Base-by-base conservation (phyloP, 2,329 filamentous ascomycete species). In the Curvularia eragrostidis region DNA sequence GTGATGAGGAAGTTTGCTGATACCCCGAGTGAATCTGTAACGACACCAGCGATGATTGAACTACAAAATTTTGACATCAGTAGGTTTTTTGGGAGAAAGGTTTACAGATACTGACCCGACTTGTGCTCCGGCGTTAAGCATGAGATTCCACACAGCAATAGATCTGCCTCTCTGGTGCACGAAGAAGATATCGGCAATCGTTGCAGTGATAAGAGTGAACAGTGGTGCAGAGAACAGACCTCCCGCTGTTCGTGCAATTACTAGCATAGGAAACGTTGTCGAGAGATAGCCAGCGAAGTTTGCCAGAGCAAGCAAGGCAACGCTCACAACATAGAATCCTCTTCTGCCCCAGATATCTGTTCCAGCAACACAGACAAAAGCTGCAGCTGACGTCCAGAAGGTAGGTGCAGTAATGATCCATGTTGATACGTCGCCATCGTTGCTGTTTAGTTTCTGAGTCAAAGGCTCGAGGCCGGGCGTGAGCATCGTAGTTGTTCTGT, bases 101-200 rank as follows among this genome's bases (percentile, higher is more conserved):
- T 13, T 24, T 2, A 13, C 3, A 30, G 4, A 46, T 5, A 46
- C 54, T 49, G 30, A 61, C 54, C 61, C 61, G 28, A 63, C 36
- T 52, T 61, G 61, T 28, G 52, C 58, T 26, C 61, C 58, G 38
- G 54, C 54, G 32, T 59, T 61, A 3, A 63, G 34, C 54, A 61
- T 48, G 3, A 63, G 44, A 34, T 61, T 61, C 58, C 61, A 63
- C 9, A 63, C 42, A 23, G 61, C 61, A 19, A 63, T 61, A 10
- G 54, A 55, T 48, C 54, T 48, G 34, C 61, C 61, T 30, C 61
- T 52, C 30, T 63, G 54, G 19, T 63, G 52, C 15, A 61, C 44
- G 36, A 63, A 63, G 41, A 63, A 63, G 13, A 61, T 52, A 15
- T 63, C 61, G 49, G 46, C 55, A 12, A 63, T 63, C 12, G 54